A percentile compares a stretch with the other conserved stretches of the same genome.
Evolutionary conservation across 768 basidiomycete species (phyloP).

Genomic region (Naganishia antarctica): DNA sequence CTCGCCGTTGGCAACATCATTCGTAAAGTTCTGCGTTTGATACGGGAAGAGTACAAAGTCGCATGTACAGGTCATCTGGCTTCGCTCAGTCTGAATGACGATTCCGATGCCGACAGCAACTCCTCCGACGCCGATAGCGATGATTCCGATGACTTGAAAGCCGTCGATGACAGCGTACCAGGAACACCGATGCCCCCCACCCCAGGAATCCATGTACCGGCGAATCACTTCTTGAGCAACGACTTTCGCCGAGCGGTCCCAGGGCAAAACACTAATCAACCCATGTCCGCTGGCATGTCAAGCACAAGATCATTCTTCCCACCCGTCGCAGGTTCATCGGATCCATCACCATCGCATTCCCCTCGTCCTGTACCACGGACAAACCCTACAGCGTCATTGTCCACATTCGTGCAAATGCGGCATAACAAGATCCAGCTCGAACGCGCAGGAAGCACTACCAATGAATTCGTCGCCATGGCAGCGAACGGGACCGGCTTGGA

Average conservation of each 20-base stretch:
- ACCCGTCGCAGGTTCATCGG: constrained; percentile 26
- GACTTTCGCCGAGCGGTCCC: constrained; percentile 11
- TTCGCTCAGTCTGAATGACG: constrained; percentile 23
- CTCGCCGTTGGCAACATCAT: constrained; percentile 93
- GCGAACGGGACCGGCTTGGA: constrained; percentile 16
- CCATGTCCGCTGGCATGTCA: background rate
- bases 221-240: constrained; percentile 39
- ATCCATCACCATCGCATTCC: constrained; percentile 18
- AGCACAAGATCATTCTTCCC: constrained; percentile 25
- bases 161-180: constrained; percentile 40
- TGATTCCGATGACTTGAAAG: constrained; percentile 69
- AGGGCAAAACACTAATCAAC: background rate
- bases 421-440: constrained; percentile 46
- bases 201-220: constrained; percentile 43
- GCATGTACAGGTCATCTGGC: constrained; percentile 57
- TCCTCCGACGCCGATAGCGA: constrained; percentile 32
- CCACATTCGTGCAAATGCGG: constrained; percentile 47
- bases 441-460: constrained; percentile 33
- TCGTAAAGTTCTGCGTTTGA: constrained; percentile 83
- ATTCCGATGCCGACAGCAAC: background rate
- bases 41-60: constrained; percentile 89
- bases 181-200: constrained; percentile 44
- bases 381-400: constrained; percentile 34
- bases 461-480: constrained; percentile 11
- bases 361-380: constrained; percentile 8